Conservation (phyloP, 1,284 basidiomycete genomes). For the Malassezia pachydermatis region DNA sequence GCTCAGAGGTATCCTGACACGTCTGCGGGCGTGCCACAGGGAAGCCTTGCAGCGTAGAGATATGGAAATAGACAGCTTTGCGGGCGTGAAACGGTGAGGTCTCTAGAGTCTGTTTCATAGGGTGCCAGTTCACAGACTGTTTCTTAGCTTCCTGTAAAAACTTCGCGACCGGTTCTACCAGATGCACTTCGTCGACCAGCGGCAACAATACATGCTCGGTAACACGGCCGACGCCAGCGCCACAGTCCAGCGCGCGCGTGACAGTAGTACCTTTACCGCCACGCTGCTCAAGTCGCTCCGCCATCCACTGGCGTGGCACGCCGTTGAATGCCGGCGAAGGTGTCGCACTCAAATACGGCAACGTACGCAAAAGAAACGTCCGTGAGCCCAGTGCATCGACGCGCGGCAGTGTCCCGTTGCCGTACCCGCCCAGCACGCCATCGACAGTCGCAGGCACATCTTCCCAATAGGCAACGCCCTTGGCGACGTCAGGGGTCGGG, state of each 20-base stretch:
- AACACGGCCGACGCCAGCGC: conserved; percentile 45
- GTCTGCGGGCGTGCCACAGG: conserved; percentile 30
- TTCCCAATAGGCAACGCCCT: conserved; percentile 44
- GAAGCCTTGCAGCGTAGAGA: conserved; percentile 39
- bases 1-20: neutral
- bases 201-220: conserved; percentile 36
- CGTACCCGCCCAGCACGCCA: conserved; percentile 43
- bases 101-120: conserved; percentile 24
- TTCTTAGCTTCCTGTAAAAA: conserved; percentile 38
- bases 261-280: conserved; percentile 30
- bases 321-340: conserved; percentile 33
- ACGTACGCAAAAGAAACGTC: conserved; percentile 34
- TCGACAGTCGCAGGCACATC: conserved; percentile 43
- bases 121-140: conserved; percentile 26
- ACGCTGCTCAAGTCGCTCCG: conserved; percentile 24
- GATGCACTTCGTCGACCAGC: conserved; percentile 43
- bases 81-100: conserved; percentile 33
- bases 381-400: conserved; percentile 45
- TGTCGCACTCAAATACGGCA: conserved; percentile 35
- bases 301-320: conserved; percentile 26
- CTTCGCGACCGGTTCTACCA: conserved; percentile 45
- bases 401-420: conserved; percentile 37
- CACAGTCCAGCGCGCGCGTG: conserved; percentile 42
- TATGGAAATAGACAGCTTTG: conserved; percentile 41
- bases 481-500: conserved; percentile 38